Conservation (phyloP, 2,329 filamentous ascomycete species). For the Cercospora brassicicola region DNA sequence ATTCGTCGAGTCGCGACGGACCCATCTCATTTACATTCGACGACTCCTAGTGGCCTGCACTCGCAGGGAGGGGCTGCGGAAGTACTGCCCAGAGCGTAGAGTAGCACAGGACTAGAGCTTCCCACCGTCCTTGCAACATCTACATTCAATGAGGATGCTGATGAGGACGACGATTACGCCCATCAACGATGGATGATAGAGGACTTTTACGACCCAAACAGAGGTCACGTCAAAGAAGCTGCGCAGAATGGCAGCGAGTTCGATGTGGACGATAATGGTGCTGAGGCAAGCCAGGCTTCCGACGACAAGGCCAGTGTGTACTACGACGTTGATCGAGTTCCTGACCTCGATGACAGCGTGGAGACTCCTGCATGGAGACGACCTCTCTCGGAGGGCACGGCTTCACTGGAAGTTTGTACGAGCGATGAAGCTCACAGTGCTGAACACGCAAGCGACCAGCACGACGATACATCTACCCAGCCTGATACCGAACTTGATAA, state of each 20-base stretch:
- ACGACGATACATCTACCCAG: background rate
- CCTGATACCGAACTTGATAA: background rate
- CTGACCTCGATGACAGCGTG: slow-evolving; percentile 1
- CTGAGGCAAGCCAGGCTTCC: background rate
- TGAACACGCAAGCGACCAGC: background rate
- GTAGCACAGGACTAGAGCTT: slow-evolving; percentile 14
- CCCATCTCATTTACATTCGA: background rate
- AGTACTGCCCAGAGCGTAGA: slow-evolving; percentile 5
- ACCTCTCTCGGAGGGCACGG: background rate
- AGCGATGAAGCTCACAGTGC: slow-evolving; percentile 3
- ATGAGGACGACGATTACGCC: slow-evolving; percentile 7
- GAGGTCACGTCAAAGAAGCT: background rate
- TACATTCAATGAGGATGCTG: background rate
- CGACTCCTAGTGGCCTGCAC: background rate
- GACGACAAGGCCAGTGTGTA: slow-evolving; percentile 3
- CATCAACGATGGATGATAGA: slow-evolving; percentile 14
- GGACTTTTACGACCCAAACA: slow-evolving; percentile 4
- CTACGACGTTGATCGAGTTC: background rate
- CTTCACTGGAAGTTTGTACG: background rate
- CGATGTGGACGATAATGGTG: background rate
- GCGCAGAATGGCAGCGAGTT: slow-evolving; percentile 4
- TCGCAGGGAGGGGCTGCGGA: background rate
- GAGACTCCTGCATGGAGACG: background rate
- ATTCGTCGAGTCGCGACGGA: slow-evolving; percentile 10
- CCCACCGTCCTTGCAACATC: background rate